phyloP scores from a whole-genome alignment of 83 land plant species.

The Thuja plicata region DNA sequence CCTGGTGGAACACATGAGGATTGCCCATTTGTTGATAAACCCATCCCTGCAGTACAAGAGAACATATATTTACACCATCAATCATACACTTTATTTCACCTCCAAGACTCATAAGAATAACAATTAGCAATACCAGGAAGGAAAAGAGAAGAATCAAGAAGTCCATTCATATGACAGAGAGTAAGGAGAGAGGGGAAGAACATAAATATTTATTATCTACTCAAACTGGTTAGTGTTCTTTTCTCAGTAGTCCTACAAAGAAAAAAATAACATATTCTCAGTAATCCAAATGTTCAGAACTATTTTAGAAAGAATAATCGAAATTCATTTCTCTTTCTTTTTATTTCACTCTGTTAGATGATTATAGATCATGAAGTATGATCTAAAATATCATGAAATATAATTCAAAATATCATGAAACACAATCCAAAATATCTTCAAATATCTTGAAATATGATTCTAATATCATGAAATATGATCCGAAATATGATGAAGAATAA shows the following conservation, averaged over 20 bases:
- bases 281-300: too few relatives aligned
- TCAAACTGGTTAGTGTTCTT: not conserved
- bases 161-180: not conserved
- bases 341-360: too few relatives aligned
- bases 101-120: not conserved
- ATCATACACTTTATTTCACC: not conserved
- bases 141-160: not conserved
- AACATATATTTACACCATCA: not conserved
- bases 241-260: not conserved
- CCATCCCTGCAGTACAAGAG: not conserved
- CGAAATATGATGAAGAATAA: too few relatives aligned
- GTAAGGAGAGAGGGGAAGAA: not conserved
- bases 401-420: too few relatives aligned
- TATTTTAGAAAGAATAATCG: too few relatives aligned
- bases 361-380: too few relatives aligned
- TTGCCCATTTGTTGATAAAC: slow-evolving; percentile 22
- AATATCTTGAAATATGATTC: too few relatives aligned
- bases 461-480: too few relatives aligned
- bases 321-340: too few relatives aligned
- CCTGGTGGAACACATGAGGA: slow-evolving; percentile 65
- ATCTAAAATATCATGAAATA: too few relatives aligned
- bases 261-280: too few relatives aligned
- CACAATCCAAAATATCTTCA: too few relatives aligned
- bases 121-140: not conserved
- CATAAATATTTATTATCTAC: not conserved